Percentiles rank a stretch among this genome's conserved stretches.
These are phyloP conservation scores for Magnaporthiopsis rhizophila DNA, from an alignment of 2,329 filamentous ascomycete genomes.

Conservation along the genomic window DNA sequence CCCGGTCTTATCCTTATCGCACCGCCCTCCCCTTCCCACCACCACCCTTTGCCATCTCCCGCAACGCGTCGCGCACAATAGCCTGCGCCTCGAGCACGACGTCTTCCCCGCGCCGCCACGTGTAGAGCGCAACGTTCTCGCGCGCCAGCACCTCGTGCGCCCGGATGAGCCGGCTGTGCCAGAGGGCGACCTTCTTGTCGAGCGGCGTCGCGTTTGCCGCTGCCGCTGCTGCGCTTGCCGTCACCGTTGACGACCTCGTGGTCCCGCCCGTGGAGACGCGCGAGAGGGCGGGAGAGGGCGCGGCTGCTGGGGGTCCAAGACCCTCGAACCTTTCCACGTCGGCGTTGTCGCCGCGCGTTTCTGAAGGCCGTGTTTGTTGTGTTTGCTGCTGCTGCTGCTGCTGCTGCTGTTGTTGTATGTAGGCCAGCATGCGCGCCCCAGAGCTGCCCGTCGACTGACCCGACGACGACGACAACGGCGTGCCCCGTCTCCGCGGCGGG, in stretches of 20 bases:
- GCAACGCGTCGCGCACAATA: conserved; percentile 50
- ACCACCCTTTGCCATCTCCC: conserved; percentile 17
- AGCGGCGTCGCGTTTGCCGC: conserved; percentile 15
- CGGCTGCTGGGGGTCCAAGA: neutral
- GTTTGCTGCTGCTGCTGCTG: conserved; percentile 15
- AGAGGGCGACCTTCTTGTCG: conserved; percentile 66
- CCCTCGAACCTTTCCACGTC: neutral
- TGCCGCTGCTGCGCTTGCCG: too few species aligned
- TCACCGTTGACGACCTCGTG: neutral
- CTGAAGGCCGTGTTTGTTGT: neutral
- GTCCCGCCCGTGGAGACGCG: conserved; percentile 6
- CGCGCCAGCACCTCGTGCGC: conserved; percentile 56
- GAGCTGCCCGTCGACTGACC: neutral
- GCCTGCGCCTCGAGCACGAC: conserved; percentile 57
- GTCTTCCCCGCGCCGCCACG: conserved; percentile 66
- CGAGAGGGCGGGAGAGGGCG: neutral
- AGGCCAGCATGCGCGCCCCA: neutral
- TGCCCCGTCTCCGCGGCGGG: conserved; percentile 19
- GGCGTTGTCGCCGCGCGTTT: neutral
- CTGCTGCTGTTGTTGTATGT: conserved; percentile 9
- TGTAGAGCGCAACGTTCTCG: conserved; percentile 60
- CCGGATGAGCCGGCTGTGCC: conserved; percentile 58
- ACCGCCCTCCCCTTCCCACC: neutral
- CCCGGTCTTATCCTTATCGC: neutral
- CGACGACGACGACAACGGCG: neutral